Percentiles rank a stretch among this genome's conserved stretches.
Evolutionary conservation across 129 eudicot genomes (phyloP).

Genomic region (Heracleum sosnowskyi): DNA sequence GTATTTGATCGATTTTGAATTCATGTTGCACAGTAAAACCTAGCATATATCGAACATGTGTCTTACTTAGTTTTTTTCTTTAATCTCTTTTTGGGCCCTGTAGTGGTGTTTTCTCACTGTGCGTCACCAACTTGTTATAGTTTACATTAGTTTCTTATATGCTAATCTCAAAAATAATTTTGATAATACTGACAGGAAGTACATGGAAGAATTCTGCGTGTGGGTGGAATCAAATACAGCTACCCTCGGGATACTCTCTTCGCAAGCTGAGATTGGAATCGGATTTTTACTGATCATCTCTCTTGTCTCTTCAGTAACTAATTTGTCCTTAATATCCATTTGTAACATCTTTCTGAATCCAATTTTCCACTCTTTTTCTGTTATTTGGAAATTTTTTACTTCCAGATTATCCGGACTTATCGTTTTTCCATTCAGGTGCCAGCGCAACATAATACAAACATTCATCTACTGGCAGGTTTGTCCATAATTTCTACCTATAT

Average conservation of each 20-base stretch:
- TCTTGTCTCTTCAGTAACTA: too few relatives aligned
- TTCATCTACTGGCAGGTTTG: constrained; percentile 98
- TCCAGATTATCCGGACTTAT: background rate
- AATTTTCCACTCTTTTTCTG: background rate
- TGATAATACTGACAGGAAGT: constrained; percentile 50
- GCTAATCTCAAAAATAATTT: background rate
- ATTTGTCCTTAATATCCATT: background rate
- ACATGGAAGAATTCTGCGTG: constrained; percentile 81
- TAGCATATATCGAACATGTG: too few relatives aligned
- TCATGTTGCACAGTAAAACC: too few relatives aligned
- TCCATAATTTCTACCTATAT: background rate
- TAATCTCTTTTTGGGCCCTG: too few relatives aligned
- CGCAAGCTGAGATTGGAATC: constrained; percentile 87
- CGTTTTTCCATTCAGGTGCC: constrained; percentile 60
- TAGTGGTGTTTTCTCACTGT: background rate
- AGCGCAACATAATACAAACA: constrained; percentile 82
- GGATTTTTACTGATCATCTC: too few relatives aligned
- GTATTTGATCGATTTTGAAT: too few relatives aligned
- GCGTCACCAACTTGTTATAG: background rate
- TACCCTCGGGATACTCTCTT: constrained; percentile 73
- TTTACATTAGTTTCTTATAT: background rate
- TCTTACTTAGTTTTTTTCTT: too few relatives aligned
- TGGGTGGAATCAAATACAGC: constrained; percentile 96
- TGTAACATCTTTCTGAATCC: background rate
- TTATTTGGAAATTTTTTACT: too few relatives aligned